A percentile compares a stretch with the other conserved stretches of the same genome.
Evolutionary conservation across 208 protist species (phyloP).

Genomic region (Balamuthia mandrillaris): DNA sequence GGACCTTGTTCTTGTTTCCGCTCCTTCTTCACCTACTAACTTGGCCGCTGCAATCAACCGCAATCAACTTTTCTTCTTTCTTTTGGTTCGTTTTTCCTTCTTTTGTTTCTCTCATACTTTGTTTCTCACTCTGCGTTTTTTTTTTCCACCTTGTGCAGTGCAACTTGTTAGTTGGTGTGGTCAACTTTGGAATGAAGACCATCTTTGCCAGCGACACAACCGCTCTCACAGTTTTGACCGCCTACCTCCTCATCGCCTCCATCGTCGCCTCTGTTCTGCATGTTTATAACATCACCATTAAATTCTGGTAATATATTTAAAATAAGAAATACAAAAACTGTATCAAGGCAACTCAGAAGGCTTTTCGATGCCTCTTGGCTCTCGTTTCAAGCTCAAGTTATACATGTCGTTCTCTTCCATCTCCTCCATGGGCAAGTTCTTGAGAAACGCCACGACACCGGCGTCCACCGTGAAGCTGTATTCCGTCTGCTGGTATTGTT

Average conservation of each 20-base stretch:
- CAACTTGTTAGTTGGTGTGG: constrained; percentile 57
- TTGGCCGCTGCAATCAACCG: constrained; percentile 46
- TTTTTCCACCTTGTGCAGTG: constrained; percentile 16
- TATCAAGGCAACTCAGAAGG: constrained; percentile 3
- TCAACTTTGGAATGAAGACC: constrained; percentile 64
- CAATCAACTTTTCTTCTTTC: constrained; percentile 60
- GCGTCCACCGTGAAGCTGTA: constrained; percentile 4
- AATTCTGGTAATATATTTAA: constrained; percentile 28
- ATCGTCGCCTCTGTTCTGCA: not conserved
- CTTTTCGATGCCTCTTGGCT: not conserved
- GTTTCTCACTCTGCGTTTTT: too few relatives aligned
- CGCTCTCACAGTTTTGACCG: not conserved
- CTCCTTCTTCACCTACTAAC: not conserved
- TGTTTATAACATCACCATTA: not conserved
- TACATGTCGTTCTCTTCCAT: constrained; percentile 12
- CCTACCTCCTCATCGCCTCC: not conserved
- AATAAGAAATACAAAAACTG: too few relatives aligned
- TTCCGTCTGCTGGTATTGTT: constrained; percentile 31
- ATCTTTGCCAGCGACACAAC: constrained; percentile 5
- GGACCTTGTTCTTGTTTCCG: not conserved
- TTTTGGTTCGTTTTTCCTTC: constrained; percentile 41
- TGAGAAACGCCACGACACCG: not conserved
- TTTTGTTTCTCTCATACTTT: not conserved
- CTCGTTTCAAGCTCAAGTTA: not conserved
- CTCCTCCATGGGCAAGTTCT: constrained; percentile 5